Conservation (phyloP, 148 eudicot species). For the Camellia sinensis region DNA sequence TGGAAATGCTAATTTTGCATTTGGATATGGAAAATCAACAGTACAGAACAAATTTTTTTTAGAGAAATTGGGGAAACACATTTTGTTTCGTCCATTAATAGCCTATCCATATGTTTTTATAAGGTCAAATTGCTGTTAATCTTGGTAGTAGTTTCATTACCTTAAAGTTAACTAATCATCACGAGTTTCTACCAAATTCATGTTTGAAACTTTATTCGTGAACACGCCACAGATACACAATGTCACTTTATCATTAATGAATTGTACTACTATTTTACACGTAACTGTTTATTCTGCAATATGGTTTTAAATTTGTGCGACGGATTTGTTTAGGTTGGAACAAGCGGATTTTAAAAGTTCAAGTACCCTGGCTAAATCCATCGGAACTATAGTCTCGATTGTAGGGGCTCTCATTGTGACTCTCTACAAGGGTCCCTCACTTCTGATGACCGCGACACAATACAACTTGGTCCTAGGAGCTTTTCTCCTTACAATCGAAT, state of each 20-base stretch:
- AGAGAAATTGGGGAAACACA: no score
- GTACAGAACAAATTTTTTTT: neutral
- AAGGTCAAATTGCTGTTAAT: no score
- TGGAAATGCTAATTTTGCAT: neutral
- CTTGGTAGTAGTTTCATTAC: no score
- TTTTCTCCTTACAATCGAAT: conserved; percentile 51
- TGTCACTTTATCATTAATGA: no score
- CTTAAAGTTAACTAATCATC: no score
- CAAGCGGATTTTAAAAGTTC: conserved; percentile 31
- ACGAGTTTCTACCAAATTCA: no score
- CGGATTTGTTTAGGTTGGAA: conserved; percentile 36
- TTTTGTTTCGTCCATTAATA: no score
- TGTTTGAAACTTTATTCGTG: no score
- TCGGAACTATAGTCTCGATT: conserved; percentile 48
- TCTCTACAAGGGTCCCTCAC: conserved; percentile 49
- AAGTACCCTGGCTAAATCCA: conserved; percentile 35
- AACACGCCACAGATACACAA: no score
- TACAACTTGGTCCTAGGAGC: conserved; percentile 63
- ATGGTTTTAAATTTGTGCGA: neutral
- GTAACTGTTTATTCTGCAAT: no score
- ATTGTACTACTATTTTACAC: no score
- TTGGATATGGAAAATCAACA: neutral
- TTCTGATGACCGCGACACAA: conserved; percentile 19
- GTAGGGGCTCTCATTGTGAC: conserved; percentile 46
- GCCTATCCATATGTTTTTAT: no score